Evolutionary conservation across 2,329 filamentous ascomycete species (phyloP).

Genomic region (Aspergillus fischeri): DNA sequence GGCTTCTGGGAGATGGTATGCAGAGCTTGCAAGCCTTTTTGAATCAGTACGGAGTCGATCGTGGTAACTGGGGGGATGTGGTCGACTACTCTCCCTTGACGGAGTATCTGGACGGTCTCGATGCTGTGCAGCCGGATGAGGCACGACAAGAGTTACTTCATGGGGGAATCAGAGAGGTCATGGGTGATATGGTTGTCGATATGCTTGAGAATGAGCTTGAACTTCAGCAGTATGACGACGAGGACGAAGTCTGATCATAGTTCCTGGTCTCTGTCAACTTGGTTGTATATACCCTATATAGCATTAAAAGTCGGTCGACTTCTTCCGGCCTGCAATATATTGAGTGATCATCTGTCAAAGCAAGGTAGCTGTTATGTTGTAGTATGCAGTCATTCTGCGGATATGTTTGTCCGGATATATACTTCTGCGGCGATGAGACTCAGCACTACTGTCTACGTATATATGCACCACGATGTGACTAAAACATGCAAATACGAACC

Average conservation of each 20-base stretch:
- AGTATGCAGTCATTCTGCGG: neutral
- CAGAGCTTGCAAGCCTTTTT: constrained; percentile 34
- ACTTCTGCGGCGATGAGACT: neutral
- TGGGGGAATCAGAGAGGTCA: constrained; percentile 26
- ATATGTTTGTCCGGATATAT: neutral
- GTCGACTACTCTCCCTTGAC: constrained; percentile 32
- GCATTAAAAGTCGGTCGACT: neutral
- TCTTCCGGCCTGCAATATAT: neutral
- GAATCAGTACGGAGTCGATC: constrained; percentile 37
- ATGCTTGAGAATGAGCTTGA: constrained; percentile 37
- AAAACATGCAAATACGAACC: neutral
- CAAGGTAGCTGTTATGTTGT: neutral
- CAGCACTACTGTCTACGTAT: neutral
- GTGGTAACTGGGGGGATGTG: constrained; percentile 39
- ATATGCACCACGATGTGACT: neutral
- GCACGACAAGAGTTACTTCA: constrained; percentile 25
- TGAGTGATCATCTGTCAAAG: neutral
- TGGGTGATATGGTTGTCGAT: constrained; percentile 34
- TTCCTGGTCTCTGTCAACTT: neutral
- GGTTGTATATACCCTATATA: neutral
- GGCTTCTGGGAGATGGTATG: constrained; percentile 32
- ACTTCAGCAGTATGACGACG: constrained; percentile 27
- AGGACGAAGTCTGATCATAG: constrained; percentile 8
- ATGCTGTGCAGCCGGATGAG: constrained; percentile 21
- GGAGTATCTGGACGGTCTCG: constrained; percentile 33